phyloP scores from a whole-genome alignment of 192 early-diverging fungal genomes.

The Thoreauomyces humboldtii region DNA sequence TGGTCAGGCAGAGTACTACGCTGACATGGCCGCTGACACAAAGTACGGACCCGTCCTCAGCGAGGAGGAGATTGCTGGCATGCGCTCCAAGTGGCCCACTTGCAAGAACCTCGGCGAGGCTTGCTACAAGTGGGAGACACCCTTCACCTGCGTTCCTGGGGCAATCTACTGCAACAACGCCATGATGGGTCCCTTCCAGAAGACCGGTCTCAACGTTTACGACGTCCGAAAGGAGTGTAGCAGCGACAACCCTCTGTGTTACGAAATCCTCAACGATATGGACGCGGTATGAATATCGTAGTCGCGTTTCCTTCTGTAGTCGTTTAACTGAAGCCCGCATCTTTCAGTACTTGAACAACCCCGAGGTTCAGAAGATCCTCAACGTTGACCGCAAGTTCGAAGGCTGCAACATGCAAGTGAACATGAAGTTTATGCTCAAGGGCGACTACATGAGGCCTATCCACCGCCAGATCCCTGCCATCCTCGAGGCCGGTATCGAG shows the following conservation, averaged over 20 bases:
- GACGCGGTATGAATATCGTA: too few species aligned
- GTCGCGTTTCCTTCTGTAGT: too few species aligned
- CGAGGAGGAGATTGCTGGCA: conserved; percentile 70
- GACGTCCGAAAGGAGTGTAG: conserved; percentile 89
- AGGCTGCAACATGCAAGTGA: conserved; percentile 82
- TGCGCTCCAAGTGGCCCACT: conserved; percentile 69
- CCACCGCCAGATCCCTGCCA: conserved; percentile 44
- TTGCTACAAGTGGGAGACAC: conserved; percentile 81
- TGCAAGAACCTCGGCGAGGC: conserved; percentile 72
- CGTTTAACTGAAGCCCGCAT: too few species aligned
- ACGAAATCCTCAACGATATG: conserved; percentile 69
- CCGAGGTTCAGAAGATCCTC: conserved; percentile 69
- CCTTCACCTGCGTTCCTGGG: conserved; percentile 83
- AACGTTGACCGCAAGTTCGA: conserved; percentile 74
- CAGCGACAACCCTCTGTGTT: conserved; percentile 79
- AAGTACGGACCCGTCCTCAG: conserved; percentile 71
- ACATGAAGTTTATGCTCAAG: conserved; percentile 73
- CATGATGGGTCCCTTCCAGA: conserved; percentile 75
- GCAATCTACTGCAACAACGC: conserved; percentile 81
- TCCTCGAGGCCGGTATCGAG: conserved; percentile 78
- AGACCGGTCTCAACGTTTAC: conserved; percentile 88
- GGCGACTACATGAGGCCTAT: conserved; percentile 93
- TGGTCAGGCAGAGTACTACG: conserved; percentile 86
- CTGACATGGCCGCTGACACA: conserved; percentile 42
- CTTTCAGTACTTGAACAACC: conserved; percentile 77